Evolutionary conservation across 2,329 filamentous ascomycete genomes (phyloP).

Genomic region (Thielaviopsis populi): DNA sequence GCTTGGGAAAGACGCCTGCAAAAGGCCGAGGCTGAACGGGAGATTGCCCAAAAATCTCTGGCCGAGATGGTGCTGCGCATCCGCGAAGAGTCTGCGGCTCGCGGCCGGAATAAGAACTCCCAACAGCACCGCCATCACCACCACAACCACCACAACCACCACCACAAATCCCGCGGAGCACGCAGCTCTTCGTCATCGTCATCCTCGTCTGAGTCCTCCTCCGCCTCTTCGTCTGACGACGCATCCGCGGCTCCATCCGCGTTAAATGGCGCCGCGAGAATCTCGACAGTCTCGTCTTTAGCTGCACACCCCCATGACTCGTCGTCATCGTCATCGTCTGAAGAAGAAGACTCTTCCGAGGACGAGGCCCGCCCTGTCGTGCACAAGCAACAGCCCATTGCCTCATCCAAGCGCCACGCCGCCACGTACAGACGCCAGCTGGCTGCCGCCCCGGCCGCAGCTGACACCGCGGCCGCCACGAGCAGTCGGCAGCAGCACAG

Average conservation of each 20-base stretch:
- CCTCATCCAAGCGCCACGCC: neutral
- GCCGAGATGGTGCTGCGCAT: constrained; percentile 81
- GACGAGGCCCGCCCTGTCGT: neutral
- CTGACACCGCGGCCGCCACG: neutral
- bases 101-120: neutral
- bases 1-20: constrained; percentile 24
- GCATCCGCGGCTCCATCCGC: neutral
- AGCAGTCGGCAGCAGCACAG: constrained; percentile 7
- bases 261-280: neutral
- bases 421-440: neutral
- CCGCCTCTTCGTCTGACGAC: constrained; percentile 3
- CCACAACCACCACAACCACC: neutral
- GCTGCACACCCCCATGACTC: neutral
- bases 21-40: constrained; percentile 62
- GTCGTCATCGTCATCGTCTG: constrained; percentile 5
- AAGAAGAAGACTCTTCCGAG: constrained; percentile 5
- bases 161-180: neutral
- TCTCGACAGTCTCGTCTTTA: neutral
- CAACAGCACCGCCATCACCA: neutral
- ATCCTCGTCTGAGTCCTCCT: constrained; percentile 1
- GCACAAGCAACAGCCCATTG: neutral
- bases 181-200: constrained; percentile 7
- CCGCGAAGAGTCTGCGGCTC: constrained; percentile 26
- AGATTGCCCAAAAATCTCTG: constrained; percentile 56
- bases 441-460: neutral